Evolutionary conservation across 2,329 filamentous ascomycete species (phyloP).

Genomic region (Fusarium proliferatum): DNA sequence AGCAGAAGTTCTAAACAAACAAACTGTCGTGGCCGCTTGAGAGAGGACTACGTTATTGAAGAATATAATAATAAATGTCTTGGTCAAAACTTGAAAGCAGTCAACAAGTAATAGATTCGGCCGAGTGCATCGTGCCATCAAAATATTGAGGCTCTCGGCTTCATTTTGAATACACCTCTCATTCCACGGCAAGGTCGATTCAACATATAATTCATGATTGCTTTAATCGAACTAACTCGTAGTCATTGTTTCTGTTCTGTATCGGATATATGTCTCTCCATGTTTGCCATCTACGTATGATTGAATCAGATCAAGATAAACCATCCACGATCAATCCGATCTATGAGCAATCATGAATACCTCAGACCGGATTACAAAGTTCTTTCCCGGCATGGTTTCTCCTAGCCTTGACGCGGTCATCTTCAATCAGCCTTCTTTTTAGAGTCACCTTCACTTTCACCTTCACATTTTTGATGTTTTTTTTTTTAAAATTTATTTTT

Average conservation of each 20-base stretch:
- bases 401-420: conserved; percentile 20
- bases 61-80: conserved; percentile 1
- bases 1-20: conserved; percentile 43
- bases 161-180: background rate
- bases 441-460: conserved; percentile 4
- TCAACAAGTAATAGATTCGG: conserved; percentile 16
- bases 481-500: background rate
- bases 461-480: conserved; percentile 1
- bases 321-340: conserved; percentile 2
- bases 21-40: conserved; percentile 34
- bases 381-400: conserved; percentile 8
- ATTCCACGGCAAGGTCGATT: conserved; percentile 14
- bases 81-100: background rate
- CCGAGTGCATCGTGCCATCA: conserved; percentile 6
- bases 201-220: conserved; percentile 20
- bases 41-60: conserved; percentile 1
- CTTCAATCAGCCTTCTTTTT: conserved; percentile 10
- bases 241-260: conserved; percentile 13
- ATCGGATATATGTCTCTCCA: conserved; percentile 23
- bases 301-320: background rate
- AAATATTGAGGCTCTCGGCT: conserved; percentile 23
- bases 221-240: background rate
- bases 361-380: background rate
- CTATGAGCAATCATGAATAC: conserved; percentile 11
- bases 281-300: background rate